Conservation (phyloP, 2,329 filamentous ascomycete species). For the Verruconis gallopava region DNA sequence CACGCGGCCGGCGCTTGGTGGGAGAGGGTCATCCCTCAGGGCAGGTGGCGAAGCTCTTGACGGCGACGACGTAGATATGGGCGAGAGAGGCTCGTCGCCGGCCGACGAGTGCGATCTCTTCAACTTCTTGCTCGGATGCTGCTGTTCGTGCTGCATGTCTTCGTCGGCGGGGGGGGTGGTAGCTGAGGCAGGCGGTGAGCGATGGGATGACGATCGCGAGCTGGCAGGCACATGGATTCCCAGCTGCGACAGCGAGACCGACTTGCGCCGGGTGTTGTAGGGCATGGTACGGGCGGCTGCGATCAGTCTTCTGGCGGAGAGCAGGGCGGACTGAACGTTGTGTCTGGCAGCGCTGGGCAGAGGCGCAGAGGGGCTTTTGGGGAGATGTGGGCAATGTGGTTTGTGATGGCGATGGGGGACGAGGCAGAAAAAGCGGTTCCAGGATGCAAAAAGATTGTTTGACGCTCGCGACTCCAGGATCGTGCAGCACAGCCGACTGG, state of each 20-base stretch:
- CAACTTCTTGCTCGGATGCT: conserved; percentile 40
- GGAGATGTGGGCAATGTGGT: neutral
- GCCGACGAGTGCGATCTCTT: conserved; percentile 59
- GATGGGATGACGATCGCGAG: conserved; percentile 36
- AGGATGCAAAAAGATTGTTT: neutral
- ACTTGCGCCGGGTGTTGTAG: conserved; percentile 96
- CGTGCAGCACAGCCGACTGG: too few species aligned
- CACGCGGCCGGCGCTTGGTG: conserved; percentile 29
- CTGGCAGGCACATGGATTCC: conserved; percentile 69
- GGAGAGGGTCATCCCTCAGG: conserved; percentile 20
- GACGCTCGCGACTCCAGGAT: conserved; percentile 6
- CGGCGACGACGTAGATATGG: conserved; percentile 23
- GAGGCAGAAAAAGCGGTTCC: neutral
- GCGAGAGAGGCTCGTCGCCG: conserved; percentile 11
- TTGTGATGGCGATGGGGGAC: conserved; percentile 7
- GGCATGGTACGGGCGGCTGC: conserved; percentile 49
- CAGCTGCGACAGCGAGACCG: conserved; percentile 79
- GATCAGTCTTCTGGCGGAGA: too few species aligned
- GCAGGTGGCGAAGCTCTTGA: conserved; percentile 20
- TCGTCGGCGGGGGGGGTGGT: conserved; percentile 19
- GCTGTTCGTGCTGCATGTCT: conserved; percentile 33
- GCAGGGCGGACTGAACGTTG: too few species aligned
- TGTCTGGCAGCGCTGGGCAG: too few species aligned
- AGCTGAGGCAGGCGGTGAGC: conserved; percentile 49
- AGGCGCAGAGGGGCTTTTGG: neutral